Conservation (phyloP, 345 rosid species). For the Arabis alpina region DNA sequence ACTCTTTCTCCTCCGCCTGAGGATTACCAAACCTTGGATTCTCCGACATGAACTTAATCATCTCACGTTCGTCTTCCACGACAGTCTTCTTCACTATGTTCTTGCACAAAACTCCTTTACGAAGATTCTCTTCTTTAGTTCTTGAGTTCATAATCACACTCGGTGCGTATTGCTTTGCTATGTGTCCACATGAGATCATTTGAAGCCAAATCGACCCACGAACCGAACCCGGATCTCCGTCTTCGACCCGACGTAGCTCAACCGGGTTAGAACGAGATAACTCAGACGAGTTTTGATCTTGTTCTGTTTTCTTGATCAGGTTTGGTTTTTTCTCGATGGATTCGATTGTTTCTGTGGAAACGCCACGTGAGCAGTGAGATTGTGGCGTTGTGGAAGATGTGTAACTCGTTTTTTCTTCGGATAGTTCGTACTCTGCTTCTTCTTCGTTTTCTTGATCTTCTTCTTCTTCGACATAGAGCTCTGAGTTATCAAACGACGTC, state of each 20-base stretch:
- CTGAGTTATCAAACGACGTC: constrained; percentile 32
- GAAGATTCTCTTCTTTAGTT: constrained; percentile 45
- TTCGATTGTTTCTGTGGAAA: constrained; percentile 72
- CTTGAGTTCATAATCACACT: constrained; percentile 36
- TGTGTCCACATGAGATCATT: constrained; percentile 76
- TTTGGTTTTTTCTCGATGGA: constrained; percentile 31
- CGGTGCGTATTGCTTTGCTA: constrained; percentile 47
- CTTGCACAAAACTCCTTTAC: constrained; percentile 56
- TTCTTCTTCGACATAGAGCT: constrained; percentile 37
- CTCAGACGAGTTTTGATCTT: constrained; percentile 34
- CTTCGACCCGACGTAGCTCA: constrained; percentile 43
- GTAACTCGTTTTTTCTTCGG: constrained; percentile 80
- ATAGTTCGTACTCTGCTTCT: constrained; percentile 57
- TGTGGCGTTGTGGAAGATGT: constrained; percentile 86
- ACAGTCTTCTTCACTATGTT: constrained; percentile 46
- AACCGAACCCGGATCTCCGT: constrained; percentile 52
- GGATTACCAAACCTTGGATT: constrained; percentile 90
- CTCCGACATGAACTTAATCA: constrained; percentile 83
- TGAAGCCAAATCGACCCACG: constrained; percentile 71
- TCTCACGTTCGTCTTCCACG: constrained; percentile 54
- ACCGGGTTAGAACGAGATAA: constrained; percentile 17
- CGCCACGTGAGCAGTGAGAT: constrained; percentile 82
- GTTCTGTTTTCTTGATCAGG: constrained; percentile 31
- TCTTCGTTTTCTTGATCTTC: constrained; percentile 44
- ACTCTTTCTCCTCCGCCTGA: constrained; percentile 82